These are phyloP conservation scores for Ganoderma multipileum DNA, from an alignment of 1,284 basidiomycete species.

Conservation along the genomic window DNA sequence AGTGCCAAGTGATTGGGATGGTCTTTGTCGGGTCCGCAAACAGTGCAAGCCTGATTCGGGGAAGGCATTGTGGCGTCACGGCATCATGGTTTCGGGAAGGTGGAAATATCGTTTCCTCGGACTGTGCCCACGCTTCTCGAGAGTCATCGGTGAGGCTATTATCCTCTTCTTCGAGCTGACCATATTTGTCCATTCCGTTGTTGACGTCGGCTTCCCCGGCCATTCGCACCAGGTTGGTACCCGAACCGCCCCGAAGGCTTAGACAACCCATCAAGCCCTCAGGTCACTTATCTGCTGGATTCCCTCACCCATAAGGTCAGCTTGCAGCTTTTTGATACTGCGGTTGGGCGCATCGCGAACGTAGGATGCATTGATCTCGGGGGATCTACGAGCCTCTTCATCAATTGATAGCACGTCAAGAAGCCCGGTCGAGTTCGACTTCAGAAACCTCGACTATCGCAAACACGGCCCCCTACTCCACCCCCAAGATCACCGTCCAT, in stretches of 20 bases:
- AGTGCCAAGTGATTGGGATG: not conserved
- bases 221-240: not conserved
- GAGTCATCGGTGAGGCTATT: not conserved
- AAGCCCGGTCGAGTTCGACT: not conserved
- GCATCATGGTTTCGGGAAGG: not conserved
- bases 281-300: not conserved
- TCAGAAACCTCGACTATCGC: not conserved
- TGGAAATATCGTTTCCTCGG: not conserved
- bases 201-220: not conserved
- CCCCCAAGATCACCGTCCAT: not conserved
- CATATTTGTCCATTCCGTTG: not conserved
- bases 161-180: not conserved
- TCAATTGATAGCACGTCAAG: not conserved
- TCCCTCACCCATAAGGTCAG: not conserved
- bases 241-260: not conserved
- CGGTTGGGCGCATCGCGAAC: not conserved
- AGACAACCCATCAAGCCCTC: not conserved
- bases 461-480: not conserved
- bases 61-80: not conserved
- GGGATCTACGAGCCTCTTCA: not conserved
- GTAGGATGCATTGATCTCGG: not conserved
- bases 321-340: not conserved
- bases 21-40: not conserved
- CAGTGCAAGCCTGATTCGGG: not conserved
- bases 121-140: not conserved